Conservation (phyloP, 805 yeast genomes). For the Zygotorulaspora sp. region DNA sequence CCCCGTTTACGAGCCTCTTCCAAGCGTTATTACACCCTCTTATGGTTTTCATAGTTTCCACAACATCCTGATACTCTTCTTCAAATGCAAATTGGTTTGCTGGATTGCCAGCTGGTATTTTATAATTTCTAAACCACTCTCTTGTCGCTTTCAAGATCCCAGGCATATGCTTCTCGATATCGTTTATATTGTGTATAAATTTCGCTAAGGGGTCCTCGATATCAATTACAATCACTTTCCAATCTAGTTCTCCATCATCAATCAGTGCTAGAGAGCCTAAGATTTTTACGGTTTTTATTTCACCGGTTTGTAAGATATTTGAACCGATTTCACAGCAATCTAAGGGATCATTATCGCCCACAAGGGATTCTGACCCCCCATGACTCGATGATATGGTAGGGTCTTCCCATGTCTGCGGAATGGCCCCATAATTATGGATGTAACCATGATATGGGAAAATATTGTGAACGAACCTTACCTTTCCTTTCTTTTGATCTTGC, state of each 20-base stretch:
- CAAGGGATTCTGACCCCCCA: conserved; percentile 43
- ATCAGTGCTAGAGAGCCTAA: conserved; percentile 74
- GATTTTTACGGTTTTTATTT: conserved; percentile 59
- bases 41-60: conserved; percentile 56
- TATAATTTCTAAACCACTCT: conserved; percentile 80
- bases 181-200: conserved; percentile 57
- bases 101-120: conserved; percentile 77
- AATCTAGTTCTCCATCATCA: conserved; percentile 95
- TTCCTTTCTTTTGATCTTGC: conserved; percentile 74
- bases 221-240: conserved; percentile 80
- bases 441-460: conserved; percentile 81
- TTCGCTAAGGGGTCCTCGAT: conserved; percentile 59
- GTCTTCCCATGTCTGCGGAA: conserved; percentile 97
- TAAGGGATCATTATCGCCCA: conserved; percentile 93
- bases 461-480: conserved; percentile 71
- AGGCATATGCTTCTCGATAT: conserved; percentile 64
- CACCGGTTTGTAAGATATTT: conserved; percentile 54
- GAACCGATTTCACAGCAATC: conserved; percentile 91
- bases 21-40: conserved; percentile 66
- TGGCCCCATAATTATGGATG: conserved; percentile 82
- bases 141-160: conserved; percentile 64
- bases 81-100: conserved; percentile 69
- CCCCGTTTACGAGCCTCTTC: conserved; percentile 50
- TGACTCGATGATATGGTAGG: conserved; percentile 50
- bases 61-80: conserved; percentile 58